Evolutionary conservation across 352 stramenopile species (phyloP), one percentile per base, ranked within the genome.

Genomic region (Pythium guiyangense): DNA sequence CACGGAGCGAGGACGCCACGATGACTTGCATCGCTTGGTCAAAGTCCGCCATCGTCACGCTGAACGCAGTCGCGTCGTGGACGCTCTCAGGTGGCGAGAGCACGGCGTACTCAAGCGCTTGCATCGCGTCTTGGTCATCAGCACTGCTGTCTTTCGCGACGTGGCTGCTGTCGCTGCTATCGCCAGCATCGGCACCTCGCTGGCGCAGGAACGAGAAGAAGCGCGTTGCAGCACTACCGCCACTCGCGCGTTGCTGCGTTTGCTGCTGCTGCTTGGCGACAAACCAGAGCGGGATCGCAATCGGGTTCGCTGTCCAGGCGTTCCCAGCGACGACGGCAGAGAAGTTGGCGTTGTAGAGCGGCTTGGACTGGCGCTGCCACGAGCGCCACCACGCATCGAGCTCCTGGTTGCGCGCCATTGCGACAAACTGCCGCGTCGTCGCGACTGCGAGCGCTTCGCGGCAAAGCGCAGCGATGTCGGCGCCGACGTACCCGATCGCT

Each of bases 401-500:
- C 20, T 88, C 77, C 9, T 60, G 63, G 51, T 85, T 70, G 26
- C 63, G 58, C 37, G 77, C 73, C 27, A 86, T 49, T 15, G 70
- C 71, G 17, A 91, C 79, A 50, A 91, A 74, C 44, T 86, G 78
- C 0, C 75, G 70, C 9, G 72, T 84, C 2, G 80, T 88, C 10
- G 83, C 81, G 6, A 90, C 57, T 14, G 84, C 84, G 26, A 77
- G 60, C 46, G 83, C 85, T 62, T 94, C 79, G 6, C 85, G 77
- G 62, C 82, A 92, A 22, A 94, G 46, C 44, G 83, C 71, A 3
- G 83, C 80, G 39, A 94, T 90, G 56, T 94, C 85, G 4, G 85
- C 85, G 31, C 85, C 85, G 20, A 94, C 85, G 44, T 91, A 94
- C 0, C 83, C 85, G 25, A 93, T 72, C 12, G 74, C 67, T 35